Base-by-base conservation (phyloP, 306 rosid species). In the Adenanthera pavonina region DNA sequence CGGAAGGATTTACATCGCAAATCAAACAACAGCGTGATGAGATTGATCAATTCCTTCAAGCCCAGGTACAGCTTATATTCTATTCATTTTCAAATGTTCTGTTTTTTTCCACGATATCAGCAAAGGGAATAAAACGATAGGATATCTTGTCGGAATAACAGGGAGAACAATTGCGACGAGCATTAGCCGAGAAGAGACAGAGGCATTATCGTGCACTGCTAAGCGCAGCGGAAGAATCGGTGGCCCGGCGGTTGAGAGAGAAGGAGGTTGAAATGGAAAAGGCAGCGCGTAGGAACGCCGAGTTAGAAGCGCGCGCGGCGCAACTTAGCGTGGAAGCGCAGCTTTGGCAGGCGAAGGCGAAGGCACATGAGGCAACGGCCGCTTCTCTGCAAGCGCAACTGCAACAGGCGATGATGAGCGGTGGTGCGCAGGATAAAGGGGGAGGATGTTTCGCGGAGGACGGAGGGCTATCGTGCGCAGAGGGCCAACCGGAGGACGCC, bases 291-390 rank as follows among this genome's bases (percentile, higher is more conserved):
- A 83, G 91, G 3, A 91, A 90, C 76, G 86, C 86, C 0, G 99
- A 95, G 87, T 68, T 93, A 60, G 97, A 95, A 40, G 93, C 97
- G 74, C 94, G 96, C 62, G 99, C 92, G 19, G 94, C 96, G 19
- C 92, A 92, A 34, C 91, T 95, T 48, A 84, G 78, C 84, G 52
- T 81, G 36, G 98, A 95, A 69, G 89, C 91, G 35, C 97, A 92
- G 81, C 78, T 87, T n/a, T 95, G 98, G 99, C 94, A 86, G 70
- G 93, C 94, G 0, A 95, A 91, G 84, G 98, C 89, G 0, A 89
- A 87, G 72, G 91, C 93, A 0, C 96, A 95, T 60, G 98, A 93
- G 64, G 89, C 89, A 5, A 85, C 92, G 1, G 96, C 94, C 3
- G 94, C 83, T 5, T 69, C 99, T 0, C 82, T 95, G 2, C 96